Conservation (phyloP, 2,329 filamentous ascomycete species). For the Aspergillus viridinutans region DNA sequence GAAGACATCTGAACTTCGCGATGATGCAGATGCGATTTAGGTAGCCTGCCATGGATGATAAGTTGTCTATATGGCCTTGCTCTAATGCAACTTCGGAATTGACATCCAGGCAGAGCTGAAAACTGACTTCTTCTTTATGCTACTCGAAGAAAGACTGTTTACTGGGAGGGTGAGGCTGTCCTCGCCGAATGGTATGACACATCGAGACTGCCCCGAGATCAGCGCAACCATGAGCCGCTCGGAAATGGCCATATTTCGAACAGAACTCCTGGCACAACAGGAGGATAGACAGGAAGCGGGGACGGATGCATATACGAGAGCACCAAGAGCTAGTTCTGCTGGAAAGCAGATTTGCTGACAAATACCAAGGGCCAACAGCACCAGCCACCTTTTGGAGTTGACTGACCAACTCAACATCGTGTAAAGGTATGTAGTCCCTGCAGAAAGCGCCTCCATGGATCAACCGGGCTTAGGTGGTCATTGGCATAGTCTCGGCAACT, state of each 20-base stretch:
- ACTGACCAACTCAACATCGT: background rate
- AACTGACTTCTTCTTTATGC: background rate
- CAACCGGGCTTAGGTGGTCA: background rate
- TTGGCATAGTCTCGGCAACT: constrained; percentile 8
- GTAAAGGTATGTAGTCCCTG: background rate
- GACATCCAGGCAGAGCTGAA: background rate
- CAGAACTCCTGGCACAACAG: background rate
- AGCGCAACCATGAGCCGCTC: background rate
- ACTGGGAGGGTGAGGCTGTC: background rate
- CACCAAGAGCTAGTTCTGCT: background rate
- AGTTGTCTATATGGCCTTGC: background rate
- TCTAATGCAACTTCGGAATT: background rate
- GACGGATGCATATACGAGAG: background rate
- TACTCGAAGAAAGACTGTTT: background rate
- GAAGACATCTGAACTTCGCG: background rate
- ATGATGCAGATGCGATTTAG: background rate
- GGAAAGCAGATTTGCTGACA: background rate
- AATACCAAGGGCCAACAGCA: background rate
- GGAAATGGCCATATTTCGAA: background rate
- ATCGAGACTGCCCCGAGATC: background rate
- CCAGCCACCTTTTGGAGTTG: too few species aligned
- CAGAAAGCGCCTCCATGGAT: background rate
- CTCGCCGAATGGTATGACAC: background rate
- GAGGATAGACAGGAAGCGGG: background rate
- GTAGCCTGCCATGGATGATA: background rate